Conservation (phyloP, 106 monocot species). For the Acanthochlamys bracteata region DNA sequence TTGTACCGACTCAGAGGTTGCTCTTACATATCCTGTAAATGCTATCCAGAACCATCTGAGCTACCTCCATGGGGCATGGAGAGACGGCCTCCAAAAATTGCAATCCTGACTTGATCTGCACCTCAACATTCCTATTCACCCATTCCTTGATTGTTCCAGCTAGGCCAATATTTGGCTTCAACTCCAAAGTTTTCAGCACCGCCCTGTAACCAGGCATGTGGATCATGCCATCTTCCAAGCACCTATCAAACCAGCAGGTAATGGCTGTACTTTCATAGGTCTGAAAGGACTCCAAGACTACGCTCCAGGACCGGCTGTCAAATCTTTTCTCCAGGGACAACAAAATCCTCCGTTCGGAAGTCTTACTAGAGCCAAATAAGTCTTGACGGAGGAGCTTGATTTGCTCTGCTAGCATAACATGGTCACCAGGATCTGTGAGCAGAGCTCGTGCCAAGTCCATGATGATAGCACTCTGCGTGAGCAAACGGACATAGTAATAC, state of each 20-base stretch:
- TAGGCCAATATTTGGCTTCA: slow-evolving; percentile 53
- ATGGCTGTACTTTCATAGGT: slow-evolving; percentile 61
- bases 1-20: slow-evolving; percentile 28
- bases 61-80: slow-evolving; percentile 6
- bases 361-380: slow-evolving; percentile 15
- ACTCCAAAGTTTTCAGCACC: slow-evolving; percentile 25
- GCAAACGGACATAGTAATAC: too few species aligned
- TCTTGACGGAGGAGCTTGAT: slow-evolving; percentile 22
- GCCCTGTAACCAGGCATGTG: slow-evolving; percentile 53
- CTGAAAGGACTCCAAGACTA: slow-evolving; percentile 42
- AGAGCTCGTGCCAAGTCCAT: slow-evolving; percentile 48
- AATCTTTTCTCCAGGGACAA: slow-evolving; percentile 38
- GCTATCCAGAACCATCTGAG: slow-evolving; percentile 19
- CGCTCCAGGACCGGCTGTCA: slow-evolving; percentile 32
- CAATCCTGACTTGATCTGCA: slow-evolving; percentile 33
- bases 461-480: slow-evolving; percentile 43
- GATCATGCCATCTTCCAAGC: slow-evolving; percentile 42
- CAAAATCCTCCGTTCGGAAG: slow-evolving; percentile 35
- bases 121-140: slow-evolving; percentile 44
- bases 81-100: slow-evolving; percentile 16
- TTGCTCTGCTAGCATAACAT: slow-evolving; percentile 22
- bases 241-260: slow-evolving; percentile 49
- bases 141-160: slow-evolving; percentile 64
- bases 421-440: slow-evolving; percentile 18
- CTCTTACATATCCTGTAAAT: slow-evolving; percentile 43